Percentiles rank a stretch among this genome's conserved stretches.
These are phyloP conservation scores for Calonectria honghensis DNA, from an alignment of 2,329 filamentous ascomycete genomes.

Conservation along the genomic window DNA sequence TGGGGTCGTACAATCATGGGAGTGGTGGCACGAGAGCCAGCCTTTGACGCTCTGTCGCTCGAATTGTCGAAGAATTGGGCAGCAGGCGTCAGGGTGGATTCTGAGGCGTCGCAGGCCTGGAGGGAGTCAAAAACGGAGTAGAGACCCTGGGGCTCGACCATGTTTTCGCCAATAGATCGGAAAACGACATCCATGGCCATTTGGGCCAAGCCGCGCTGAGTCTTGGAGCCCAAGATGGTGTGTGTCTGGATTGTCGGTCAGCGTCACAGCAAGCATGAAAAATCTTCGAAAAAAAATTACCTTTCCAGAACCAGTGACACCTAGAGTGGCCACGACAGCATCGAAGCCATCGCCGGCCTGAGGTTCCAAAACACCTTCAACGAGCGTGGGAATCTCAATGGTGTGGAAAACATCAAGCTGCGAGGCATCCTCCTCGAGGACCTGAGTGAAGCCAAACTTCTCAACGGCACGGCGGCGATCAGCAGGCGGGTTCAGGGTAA, in stretches of 20 bases:
- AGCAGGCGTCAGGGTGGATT: slow-evolving; percentile 85
- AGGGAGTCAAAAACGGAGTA: slow-evolving; percentile 83
- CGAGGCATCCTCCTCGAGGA: slow-evolving; percentile 90
- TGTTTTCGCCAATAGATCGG: slow-evolving; percentile 83
- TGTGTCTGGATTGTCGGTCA: slow-evolving; percentile 79
- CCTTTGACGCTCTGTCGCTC: slow-evolving; percentile 77
- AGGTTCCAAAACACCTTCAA: slow-evolving; percentile 87
- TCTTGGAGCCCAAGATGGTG: slow-evolving; percentile 92
- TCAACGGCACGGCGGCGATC: slow-evolving; percentile 93
- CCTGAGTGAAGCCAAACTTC: slow-evolving; percentile 93
- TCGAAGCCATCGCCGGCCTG: slow-evolving; percentile 87
- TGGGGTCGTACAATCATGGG: slow-evolving; percentile 78
- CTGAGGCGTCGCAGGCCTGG: slow-evolving; percentile 84
- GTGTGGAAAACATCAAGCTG: slow-evolving; percentile 92
- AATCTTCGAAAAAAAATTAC: slow-evolving; percentile 65
- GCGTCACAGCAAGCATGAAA: slow-evolving; percentile 16
- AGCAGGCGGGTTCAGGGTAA: slow-evolving; percentile 86
- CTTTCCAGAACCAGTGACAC: slow-evolving; percentile 97
- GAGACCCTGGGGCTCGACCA: slow-evolving; percentile 77
- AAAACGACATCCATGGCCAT: slow-evolving; percentile 94
- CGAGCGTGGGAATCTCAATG: slow-evolving; percentile 82
- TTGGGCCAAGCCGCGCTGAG: slow-evolving; percentile 92
- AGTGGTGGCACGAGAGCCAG: slow-evolving; percentile 79
- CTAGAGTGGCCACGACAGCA: slow-evolving; percentile 91
- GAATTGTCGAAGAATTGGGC: slow-evolving; percentile 86